These are phyloP conservation scores for Cordyceps pruinosa DNA, from an alignment of 2,329 filamentous ascomycete genomes.

Conservation along the genomic window DNA sequence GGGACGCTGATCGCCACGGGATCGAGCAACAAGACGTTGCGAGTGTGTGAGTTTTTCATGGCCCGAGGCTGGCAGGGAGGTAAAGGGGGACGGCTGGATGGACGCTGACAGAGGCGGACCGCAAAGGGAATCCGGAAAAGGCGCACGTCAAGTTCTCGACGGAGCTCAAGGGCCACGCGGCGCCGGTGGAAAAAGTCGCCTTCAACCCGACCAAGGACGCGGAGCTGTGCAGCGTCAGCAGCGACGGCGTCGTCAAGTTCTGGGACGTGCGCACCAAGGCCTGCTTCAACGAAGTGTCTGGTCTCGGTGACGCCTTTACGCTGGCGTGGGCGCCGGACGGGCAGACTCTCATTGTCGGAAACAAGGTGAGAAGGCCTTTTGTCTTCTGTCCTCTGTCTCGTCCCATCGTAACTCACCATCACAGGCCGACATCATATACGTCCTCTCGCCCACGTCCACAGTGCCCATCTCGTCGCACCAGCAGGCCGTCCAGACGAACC, in stretches of 20 bases:
- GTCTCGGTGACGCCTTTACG: slow-evolving; percentile 60
- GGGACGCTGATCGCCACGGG: slow-evolving; percentile 82
- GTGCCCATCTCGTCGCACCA: slow-evolving; percentile 51
- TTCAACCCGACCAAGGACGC: slow-evolving; percentile 74
- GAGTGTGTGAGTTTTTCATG: slow-evolving; percentile 58
- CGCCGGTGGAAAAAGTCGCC: slow-evolving; percentile 65
- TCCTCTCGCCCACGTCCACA: slow-evolving; percentile 54
- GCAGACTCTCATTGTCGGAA: slow-evolving; percentile 61
- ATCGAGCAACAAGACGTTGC: slow-evolving; percentile 59
- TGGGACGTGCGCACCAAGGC: slow-evolving; percentile 74
- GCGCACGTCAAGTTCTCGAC: slow-evolving; percentile 67
- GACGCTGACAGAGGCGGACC: not conserved
- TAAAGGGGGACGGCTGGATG: not conserved
- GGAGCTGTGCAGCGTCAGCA: slow-evolving; percentile 67
- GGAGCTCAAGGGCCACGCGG: slow-evolving; percentile 61
- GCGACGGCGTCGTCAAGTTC: slow-evolving; percentile 67
- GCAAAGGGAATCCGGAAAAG: slow-evolving; percentile 72
- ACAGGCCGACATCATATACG: slow-evolving; percentile 55
- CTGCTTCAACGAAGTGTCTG: slow-evolving; percentile 62
- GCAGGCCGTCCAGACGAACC: slow-evolving; percentile 61
- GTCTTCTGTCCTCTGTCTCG: not conserved
- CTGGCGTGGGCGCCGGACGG: slow-evolving; percentile 70
- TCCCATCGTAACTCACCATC: not conserved
- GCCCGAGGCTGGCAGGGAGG: no score
- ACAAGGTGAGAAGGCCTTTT: slow-evolving; percentile 47